A percentile compares a stretch with the other conserved stretches of the same genome.
Conservation (phyloP, 805 yeast genomes). For the Hemisphaericaspora nanyangensis region DNA sequence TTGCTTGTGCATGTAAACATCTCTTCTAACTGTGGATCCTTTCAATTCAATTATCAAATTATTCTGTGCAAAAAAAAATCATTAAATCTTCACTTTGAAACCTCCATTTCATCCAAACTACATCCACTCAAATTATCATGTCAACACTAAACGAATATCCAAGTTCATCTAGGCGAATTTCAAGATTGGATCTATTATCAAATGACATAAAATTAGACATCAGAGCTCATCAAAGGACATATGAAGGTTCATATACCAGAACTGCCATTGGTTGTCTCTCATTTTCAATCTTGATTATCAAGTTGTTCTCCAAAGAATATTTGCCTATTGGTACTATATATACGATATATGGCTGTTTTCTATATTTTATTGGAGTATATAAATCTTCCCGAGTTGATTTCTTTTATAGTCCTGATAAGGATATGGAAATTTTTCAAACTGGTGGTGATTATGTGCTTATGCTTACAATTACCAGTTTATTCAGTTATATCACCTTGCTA, state of each 20-base stretch:
- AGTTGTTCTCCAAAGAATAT: constrained; percentile 61
- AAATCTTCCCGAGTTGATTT: constrained; percentile 33
- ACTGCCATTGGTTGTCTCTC: constrained; percentile 68
- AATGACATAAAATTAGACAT: constrained; percentile 45
- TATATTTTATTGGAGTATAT: constrained; percentile 37
- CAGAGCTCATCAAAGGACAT: constrained; percentile 75
- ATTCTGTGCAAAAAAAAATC: no score
- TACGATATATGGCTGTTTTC: constrained; percentile 52
- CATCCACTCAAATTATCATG: no score
- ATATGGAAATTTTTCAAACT: constrained; percentile 48
- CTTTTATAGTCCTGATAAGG: constrained; percentile 34
- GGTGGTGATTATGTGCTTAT: constrained; percentile 59
- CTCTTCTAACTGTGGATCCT: no score
- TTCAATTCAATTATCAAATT: no score
- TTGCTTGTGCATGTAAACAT: no score
- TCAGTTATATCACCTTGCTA: constrained; percentile 49
- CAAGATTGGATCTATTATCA: constrained; percentile 35
- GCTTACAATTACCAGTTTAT: constrained; percentile 46
- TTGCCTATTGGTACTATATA: constrained; percentile 64
- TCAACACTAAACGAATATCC: no score
- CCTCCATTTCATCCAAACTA: no score
- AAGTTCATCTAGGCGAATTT: constrained; percentile 28
- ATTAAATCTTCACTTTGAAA: no score
- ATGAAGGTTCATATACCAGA: constrained; percentile 79
- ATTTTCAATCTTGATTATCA: constrained; percentile 60